A percentile compares a stretch with the other conserved stretches of the same genome.
Evolutionary conservation across 1,284 basidiomycete genomes (phyloP).

Genomic region (Malassezia sp.): DNA sequence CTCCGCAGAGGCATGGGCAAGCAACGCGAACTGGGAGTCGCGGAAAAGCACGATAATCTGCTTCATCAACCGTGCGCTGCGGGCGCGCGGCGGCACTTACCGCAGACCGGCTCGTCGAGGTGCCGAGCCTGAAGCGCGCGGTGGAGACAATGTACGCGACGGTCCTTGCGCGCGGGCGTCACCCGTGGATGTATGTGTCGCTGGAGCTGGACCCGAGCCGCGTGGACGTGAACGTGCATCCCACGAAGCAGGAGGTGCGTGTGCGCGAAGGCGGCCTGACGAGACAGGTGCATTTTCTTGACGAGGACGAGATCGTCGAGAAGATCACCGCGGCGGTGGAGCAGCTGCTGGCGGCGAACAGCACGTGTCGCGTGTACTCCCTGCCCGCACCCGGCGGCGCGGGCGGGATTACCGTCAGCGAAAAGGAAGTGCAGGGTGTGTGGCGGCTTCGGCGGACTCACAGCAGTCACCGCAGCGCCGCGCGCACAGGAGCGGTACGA

Average conservation of each 20-base stretch:
- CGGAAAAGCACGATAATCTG: slow-evolving; percentile 75
- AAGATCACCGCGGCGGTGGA: slow-evolving; percentile 53
- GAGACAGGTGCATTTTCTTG: slow-evolving; percentile 87
- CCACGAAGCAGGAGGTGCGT: slow-evolving; percentile 80
- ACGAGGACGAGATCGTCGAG: slow-evolving; percentile 80
- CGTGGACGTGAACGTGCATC: slow-evolving; percentile 95
- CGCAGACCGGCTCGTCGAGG: slow-evolving; percentile 84
- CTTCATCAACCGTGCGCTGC: slow-evolving; percentile 95
- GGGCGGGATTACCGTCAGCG: background rate
- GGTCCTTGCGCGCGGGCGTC: slow-evolving; percentile 79
- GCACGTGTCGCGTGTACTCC: slow-evolving; percentile 34
- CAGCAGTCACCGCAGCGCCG: slow-evolving; percentile 5
- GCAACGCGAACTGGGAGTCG: slow-evolving; percentile 75
- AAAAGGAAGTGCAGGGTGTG: slow-evolving; percentile 6
- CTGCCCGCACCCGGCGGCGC: slow-evolving; percentile 20
- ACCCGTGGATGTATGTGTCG: slow-evolving; percentile 83
- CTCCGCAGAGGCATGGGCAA: slow-evolving; percentile 59
- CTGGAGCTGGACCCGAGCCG: slow-evolving; percentile 71
- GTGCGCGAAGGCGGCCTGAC: no score
- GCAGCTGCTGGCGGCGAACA: slow-evolving; percentile 24
- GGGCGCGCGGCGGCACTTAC: no score
- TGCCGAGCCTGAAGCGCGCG: slow-evolving; percentile 69
- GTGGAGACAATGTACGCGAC: slow-evolving; percentile 74
- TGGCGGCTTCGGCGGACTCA: no score
- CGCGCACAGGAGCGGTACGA: slow-evolving; percentile 25